phyloP scores from a whole-genome alignment of 495 filamentous ascomycete species.

The Hypoxylon fuscum region DNA sequence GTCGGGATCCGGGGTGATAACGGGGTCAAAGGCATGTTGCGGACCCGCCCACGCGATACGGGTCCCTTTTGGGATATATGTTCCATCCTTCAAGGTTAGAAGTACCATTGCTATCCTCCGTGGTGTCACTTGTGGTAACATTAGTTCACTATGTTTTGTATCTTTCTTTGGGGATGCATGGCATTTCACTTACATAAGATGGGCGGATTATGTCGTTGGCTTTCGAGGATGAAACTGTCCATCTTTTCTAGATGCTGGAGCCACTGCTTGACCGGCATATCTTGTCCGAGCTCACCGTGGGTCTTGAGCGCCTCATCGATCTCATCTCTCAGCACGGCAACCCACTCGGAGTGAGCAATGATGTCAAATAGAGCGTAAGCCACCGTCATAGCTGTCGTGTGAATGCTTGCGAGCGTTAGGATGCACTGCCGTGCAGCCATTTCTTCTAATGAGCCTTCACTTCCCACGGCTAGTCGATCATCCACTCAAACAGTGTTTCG shows the following conservation, averaged over 20 bases:
- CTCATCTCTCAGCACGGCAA: not conserved
- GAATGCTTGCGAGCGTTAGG: constrained; percentile 43
- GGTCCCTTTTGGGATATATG: not conserved
- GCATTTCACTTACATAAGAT: too few species aligned
- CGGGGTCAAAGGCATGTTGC: not conserved
- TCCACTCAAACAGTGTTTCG: constrained; percentile 17
- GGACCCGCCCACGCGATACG: not conserved
- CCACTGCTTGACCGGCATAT: not conserved
- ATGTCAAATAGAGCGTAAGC: constrained; percentile 12
- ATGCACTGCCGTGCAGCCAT: constrained; percentile 29
- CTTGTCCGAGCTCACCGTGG: too few species aligned
- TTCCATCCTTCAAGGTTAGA: not conserved
- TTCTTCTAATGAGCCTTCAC: constrained; percentile 2
- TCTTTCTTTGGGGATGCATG: too few species aligned
- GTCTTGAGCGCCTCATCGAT: not conserved
- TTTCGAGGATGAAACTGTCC: not conserved
- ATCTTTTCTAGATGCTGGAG: not conserved
- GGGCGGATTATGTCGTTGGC: not conserved
- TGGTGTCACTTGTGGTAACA: not conserved
- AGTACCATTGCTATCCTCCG: not conserved
- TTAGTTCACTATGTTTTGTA: too few species aligned
- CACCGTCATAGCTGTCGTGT: constrained; percentile 20
- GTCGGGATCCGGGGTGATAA: constrained; percentile 34
- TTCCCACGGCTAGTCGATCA: constrained; percentile 22
- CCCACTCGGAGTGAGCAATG: constrained; percentile 2